Evolutionary conservation across 768 basidiomycete genomes (phyloP).

Genomic region (Baorangia bicolor): DNA sequence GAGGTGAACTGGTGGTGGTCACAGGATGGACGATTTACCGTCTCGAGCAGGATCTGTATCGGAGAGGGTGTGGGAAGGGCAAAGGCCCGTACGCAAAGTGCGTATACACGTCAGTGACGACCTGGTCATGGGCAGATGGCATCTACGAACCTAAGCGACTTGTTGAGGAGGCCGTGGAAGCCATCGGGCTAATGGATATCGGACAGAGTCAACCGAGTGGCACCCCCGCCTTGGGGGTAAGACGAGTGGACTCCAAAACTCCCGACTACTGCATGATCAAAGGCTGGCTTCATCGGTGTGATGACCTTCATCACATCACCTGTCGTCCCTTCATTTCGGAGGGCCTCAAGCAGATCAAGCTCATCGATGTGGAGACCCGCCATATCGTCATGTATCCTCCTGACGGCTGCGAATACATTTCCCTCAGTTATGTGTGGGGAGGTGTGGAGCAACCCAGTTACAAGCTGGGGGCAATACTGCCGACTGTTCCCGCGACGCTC

Average conservation of each 20-base stretch:
- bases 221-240: slow-evolving; percentile 1
- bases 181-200: slow-evolving; percentile 1
- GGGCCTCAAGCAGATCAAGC: slow-evolving; percentile 2
- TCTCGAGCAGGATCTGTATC: not conserved
- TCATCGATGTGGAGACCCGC: slow-evolving; percentile 8
- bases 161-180: slow-evolving; percentile 1
- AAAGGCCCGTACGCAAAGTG: slow-evolving; percentile 8
- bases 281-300: slow-evolving; percentile 7
- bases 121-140: not conserved
- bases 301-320: slow-evolving; percentile 5
- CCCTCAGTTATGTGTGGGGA: slow-evolving; percentile 23
- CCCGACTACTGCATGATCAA: slow-evolving; percentile 5
- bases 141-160: not conserved
- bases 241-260: not conserved
- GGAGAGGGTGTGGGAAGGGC: not conserved
- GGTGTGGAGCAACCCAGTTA: slow-evolving; percentile 1
- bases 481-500: slow-evolving; percentile 15
- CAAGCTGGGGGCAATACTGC: slow-evolving; percentile 10
- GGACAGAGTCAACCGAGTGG: not conserved
- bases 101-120: slow-evolving; percentile 1
- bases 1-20: not conserved
- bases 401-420: slow-evolving; percentile 6
- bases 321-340: slow-evolving; percentile 7
- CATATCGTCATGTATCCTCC: slow-evolving; percentile 5
- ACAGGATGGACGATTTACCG: not conserved